A percentile compares a stretch with the other conserved stretches of the same genome.
Evolutionary conservation across 2,329 filamentous ascomycete genomes (phyloP).

Genomic region (Rachicladosporium sp.): DNA sequence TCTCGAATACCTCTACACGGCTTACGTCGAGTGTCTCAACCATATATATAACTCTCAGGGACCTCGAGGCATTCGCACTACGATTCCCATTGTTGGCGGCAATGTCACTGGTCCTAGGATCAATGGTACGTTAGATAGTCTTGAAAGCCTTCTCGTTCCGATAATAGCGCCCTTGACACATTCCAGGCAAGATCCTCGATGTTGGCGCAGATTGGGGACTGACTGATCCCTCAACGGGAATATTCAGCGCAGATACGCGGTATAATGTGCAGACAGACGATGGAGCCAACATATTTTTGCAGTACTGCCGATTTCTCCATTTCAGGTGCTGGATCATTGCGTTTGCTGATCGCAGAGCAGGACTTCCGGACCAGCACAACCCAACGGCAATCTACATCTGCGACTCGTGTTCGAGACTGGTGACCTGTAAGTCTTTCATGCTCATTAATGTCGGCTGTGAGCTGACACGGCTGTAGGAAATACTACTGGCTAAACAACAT

Average conservation of each 20-base stretch:
- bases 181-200: slow-evolving; percentile 18
- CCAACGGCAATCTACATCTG: slow-evolving; percentile 20
- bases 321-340: too few species aligned
- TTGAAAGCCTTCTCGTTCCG: too few species aligned
- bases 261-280: slow-evolving; percentile 27
- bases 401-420: slow-evolving; percentile 25
- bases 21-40: slow-evolving; percentile 14
- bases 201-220: slow-evolving; percentile 29
- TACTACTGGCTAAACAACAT: slow-evolving; percentile 29
- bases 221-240: slow-evolving; percentile 17
- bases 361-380: slow-evolving; percentile 20
- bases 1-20: slow-evolving; percentile 20
- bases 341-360: too few species aligned
- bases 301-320: slow-evolving; percentile 1
- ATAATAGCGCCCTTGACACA: neutral
- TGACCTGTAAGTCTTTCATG: slow-evolving; percentile 4
- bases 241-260: slow-evolving; percentile 24
- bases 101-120: slow-evolving; percentile 20
- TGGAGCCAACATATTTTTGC: slow-evolving; percentile 23
- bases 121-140: neutral
- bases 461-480: slow-evolving; percentile 6
- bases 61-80: slow-evolving; percentile 16
- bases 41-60: slow-evolving; percentile 15
- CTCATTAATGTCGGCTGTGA: too few species aligned
- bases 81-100: slow-evolving; percentile 21